phyloP scores from a whole-genome alignment of 2,329 filamentous ascomycete genomes.

The Botrytis medusae region DNA sequence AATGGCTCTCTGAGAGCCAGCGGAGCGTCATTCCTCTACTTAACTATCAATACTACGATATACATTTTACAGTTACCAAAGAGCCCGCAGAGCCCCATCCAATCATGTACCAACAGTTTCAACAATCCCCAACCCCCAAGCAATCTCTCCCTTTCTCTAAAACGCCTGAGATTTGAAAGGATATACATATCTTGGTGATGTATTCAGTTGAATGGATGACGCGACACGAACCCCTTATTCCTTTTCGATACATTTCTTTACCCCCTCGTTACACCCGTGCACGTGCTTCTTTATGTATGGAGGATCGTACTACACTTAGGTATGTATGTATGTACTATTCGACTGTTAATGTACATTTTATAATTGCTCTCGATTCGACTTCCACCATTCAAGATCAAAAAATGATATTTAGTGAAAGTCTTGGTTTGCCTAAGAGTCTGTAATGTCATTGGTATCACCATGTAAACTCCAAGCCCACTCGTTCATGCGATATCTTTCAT shows the following conservation, averaged over 20 bases:
- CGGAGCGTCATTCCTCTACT: background rate
- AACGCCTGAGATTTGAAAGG: background rate
- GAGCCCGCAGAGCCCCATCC: background rate
- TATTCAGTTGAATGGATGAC: background rate
- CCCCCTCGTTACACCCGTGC: background rate
- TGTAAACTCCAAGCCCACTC: background rate
- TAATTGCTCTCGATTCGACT: rapidly evolving
- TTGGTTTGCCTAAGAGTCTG: rapidly evolving
- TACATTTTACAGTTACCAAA: background rate
- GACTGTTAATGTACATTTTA: rapidly evolving
- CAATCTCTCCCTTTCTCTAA: background rate
- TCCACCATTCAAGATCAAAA: no score
- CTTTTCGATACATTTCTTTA: background rate
- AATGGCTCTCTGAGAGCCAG: background rate
- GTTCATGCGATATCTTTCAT: background rate
- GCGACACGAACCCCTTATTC: conserved; percentile 5
- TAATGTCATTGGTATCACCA: background rate
- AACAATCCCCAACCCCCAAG: background rate
- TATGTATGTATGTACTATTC: background rate
- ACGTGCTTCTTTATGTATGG: background rate
- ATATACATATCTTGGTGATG: background rate
- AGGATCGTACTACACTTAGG: background rate
- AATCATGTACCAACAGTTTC: background rate
- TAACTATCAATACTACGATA: background rate
- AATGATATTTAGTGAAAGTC: background rate